Evolutionary conservation across 2,329 filamentous ascomycete species (phyloP).

Genomic region (Gliomastix tumulicola): DNA sequence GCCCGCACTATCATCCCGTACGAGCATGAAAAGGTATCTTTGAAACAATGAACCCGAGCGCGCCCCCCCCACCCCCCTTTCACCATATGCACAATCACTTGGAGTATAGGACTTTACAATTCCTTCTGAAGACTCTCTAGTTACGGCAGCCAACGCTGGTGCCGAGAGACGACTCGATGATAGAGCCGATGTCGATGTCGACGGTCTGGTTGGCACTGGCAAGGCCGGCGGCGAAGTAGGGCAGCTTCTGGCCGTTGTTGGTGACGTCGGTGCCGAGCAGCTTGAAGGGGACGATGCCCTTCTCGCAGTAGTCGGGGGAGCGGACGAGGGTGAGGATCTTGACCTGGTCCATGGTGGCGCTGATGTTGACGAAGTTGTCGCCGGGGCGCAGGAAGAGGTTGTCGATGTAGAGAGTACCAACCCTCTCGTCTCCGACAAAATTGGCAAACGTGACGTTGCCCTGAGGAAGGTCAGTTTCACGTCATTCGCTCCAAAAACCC

Average conservation of each 20-base stretch:
- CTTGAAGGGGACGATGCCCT: constrained; percentile 46
- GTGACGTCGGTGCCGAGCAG: constrained; percentile 45
- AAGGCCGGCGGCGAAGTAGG: constrained; percentile 51
- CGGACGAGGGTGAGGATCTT: constrained; percentile 32
- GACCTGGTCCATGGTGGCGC: constrained; percentile 43
- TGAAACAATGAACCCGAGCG: no score
- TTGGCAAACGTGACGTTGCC: constrained; percentile 59
- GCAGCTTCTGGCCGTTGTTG: constrained; percentile 42
- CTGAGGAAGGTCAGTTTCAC: constrained; percentile 17
- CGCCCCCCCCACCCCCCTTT: no score
- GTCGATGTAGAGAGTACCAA: constrained; percentile 51
- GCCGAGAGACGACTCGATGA: constrained; percentile 25
- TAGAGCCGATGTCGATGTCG: constrained; percentile 40
- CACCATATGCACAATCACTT: no score
- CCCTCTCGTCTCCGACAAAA: constrained; percentile 38
- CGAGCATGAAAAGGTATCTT: no score
- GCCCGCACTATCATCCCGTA: no score
- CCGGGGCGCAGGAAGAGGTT: constrained; percentile 54
- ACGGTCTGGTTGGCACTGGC: constrained; percentile 42
- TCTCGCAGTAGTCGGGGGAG: constrained; percentile 40
- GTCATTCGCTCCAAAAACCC: not conserved
- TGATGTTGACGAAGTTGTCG: constrained; percentile 47
- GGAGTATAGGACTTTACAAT: no score
- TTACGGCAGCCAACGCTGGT: constrained; percentile 16
- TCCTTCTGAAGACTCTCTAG: no score